These are phyloP conservation scores for Tetrapisispora pingtungensis DNA, from an alignment of 805 yeast species.

Conservation along the genomic window DNA sequence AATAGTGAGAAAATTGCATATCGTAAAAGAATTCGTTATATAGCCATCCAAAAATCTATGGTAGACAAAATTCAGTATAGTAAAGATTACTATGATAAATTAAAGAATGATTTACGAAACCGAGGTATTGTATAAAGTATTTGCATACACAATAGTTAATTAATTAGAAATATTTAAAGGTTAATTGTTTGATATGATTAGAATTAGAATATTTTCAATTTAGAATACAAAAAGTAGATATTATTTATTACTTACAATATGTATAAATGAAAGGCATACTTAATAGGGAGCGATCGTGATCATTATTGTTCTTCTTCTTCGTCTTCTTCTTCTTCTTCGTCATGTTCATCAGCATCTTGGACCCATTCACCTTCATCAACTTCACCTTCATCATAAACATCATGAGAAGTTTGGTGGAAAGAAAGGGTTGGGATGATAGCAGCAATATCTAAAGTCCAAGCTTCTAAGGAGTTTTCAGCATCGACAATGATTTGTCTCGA, in stretches of 20 bases:
- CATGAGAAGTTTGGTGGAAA: slow-evolving; percentile 65
- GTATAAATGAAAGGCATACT: background rate
- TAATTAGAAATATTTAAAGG: too few relatives aligned
- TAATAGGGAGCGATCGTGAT: background rate
- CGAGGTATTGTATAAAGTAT: slow-evolving; percentile 10
- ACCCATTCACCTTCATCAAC: slow-evolving; percentile 12
- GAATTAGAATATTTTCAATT: background rate
- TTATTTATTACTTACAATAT: background rate
- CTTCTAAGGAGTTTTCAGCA: slow-evolving; percentile 88
- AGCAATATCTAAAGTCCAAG: slow-evolving; percentile 95
- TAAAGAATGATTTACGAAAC: slow-evolving; percentile 24
- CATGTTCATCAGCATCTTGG: slow-evolving; percentile 3
- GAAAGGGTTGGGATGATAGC: slow-evolving; percentile 89
- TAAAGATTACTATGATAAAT: slow-evolving; percentile 23
- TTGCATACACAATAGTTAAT: too few relatives aligned
- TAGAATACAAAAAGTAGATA: slow-evolving; percentile 1
- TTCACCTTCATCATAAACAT: slow-evolving; percentile 39
- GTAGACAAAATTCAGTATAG: slow-evolving; percentile 26
- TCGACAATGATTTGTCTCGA: slow-evolving; percentile 96
- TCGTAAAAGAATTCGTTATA: slow-evolving; percentile 12
- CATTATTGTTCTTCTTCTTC: slow-evolving; percentile 1
- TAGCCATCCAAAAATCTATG: slow-evolving; percentile 24
- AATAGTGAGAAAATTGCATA: slow-evolving; percentile 9
- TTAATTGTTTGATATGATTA: too few relatives aligned
- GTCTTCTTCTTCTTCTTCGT: slow-evolving; percentile 1